Percentiles rank a stretch among this genome's conserved stretches.
phyloP scores from a whole-genome alignment of 2,329 filamentous ascomycete species.

The Ascochyta viciae-villosae region DNA sequence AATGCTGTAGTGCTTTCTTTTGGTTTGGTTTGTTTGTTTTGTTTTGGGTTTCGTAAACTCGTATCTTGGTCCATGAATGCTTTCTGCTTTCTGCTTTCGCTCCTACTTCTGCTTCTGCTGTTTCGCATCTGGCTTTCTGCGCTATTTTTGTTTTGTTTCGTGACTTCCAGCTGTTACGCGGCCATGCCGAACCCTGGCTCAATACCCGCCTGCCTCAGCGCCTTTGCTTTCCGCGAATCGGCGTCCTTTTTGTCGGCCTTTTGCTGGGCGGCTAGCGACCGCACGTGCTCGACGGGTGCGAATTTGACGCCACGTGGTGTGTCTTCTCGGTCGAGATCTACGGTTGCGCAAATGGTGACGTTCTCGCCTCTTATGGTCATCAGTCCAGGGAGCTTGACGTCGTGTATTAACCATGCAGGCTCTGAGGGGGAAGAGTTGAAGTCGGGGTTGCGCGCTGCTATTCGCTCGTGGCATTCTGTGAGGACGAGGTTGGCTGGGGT shows the following conservation, averaged over 20 bases:
- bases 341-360: constrained; percentile 92
- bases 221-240: constrained; percentile 68
- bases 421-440: constrained; percentile 28
- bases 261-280: constrained; percentile 74
- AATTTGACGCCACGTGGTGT: constrained; percentile 76
- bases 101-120: no score
- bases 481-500: constrained; percentile 86
- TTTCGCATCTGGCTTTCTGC: no score
- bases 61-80: no score
- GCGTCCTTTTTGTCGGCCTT: constrained; percentile 72
- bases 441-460: constrained; percentile 69
- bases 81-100: no score
- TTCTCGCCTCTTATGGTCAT: constrained; percentile 96
- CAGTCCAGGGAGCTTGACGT: constrained; percentile 82
- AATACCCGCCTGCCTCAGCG: constrained; percentile 58
- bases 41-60: no score
- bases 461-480: constrained; percentile 88
- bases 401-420: constrained; percentile 71
- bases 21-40: no score
- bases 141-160: no score
- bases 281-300: constrained; percentile 73
- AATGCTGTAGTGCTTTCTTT: no score
- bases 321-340: constrained; percentile 96
- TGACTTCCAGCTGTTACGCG: not conserved
- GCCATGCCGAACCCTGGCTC: constrained; percentile 75